Evolutionary conservation across 441 rosid species (phyloP), one percentile per base, ranked within the genome.

Genomic region (Iberis amara): DNA sequence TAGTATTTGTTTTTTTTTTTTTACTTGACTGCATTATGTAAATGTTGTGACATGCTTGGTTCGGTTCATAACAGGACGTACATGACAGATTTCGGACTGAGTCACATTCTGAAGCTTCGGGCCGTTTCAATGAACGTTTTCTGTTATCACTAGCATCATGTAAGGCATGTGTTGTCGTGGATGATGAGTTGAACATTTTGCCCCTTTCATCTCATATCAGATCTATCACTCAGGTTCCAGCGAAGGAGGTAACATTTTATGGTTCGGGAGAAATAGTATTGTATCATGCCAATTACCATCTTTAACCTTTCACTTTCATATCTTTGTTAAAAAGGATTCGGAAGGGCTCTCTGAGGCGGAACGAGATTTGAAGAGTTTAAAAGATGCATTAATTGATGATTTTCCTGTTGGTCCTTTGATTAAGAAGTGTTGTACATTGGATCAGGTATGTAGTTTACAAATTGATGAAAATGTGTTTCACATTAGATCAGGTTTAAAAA

Each of bases 1-100:
- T 58, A 4, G 43, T 45, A 24, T 7, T 51, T 58, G 11, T 23
- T 31, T 52, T 52, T 54, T 21, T 52, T 39, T 48, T 23, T 51
- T 15, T 32, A n/a, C 28, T 52, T 26, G 30, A 4, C 30, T 4
- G 30, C 30, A 27, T 40, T 39, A 35, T 7, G 40, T 59, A 12
- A 8, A 59, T 7, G 30, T 4, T 26, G 39, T 57, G 35, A 52
- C 45, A 46, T 59, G 46, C 31, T 47, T 41, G 52, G 46, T 43
- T 58, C 61, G 73, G 44, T 56, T 75, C 54, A 54, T 76, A 30
- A 71, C 85, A 94, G 99, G 97, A 94, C 76, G 99, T 94, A 66
- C 99, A 94, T 21, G 95, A 86, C 50, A 85, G 99, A 55, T 86
- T 81, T 62, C 95, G 99, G 45, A 94, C 97, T 1, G 97, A 94